Evolutionary conservation across 495 filamentous ascomycete genomes (phyloP), one percentile per base, ranked within the genome.

Genomic region (Penicillium coprophilum): DNA sequence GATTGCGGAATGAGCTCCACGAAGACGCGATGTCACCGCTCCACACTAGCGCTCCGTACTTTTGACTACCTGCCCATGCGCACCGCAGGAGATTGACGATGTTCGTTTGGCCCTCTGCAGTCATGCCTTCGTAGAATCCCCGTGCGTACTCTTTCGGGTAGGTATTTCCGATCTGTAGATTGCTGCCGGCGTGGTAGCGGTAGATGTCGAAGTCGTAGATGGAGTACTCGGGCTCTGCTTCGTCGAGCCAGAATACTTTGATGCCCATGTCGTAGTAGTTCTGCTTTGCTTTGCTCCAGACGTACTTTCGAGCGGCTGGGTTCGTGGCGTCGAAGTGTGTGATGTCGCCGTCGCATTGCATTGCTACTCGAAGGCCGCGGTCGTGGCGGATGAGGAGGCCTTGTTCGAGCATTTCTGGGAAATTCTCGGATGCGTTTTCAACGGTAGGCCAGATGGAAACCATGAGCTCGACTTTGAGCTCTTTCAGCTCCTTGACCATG

Each of bases 381-480:
- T 84, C 80, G 9, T 74, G 70, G 6, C 80, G 75, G 58, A 85
- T 78, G 9, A 85, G 69, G 2, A 77, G 69, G 3, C 80, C 82
- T 3, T 71, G 65, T 40, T 78, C 80, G 17, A 81, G 66, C 81
- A 84, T 84, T 51, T 82, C 78, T 3, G 71, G 52, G 58, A 72
- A 84, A 65, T 82, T 83, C 45, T 78, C 72, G 1, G 75, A 80
- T 19, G 62, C 59, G 13, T 66, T 74, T 47, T 85, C 81, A 21
- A 85, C 80, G 0, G 79, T 82, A 0, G 82, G 82, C 81, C 80
- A 85, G 61, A 84, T 73, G 1, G 82, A 84, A 28, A 85, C 82
- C 80, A 85, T 83, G 7, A 82, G 71, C 52, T 84, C 78, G 46
- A 84, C 71, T 15, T 75, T 71, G 46, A 84, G 63, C 4, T 71